phyloP scores from a whole-genome alignment of 345 rosid species.

The Brassica juncea region DNA sequence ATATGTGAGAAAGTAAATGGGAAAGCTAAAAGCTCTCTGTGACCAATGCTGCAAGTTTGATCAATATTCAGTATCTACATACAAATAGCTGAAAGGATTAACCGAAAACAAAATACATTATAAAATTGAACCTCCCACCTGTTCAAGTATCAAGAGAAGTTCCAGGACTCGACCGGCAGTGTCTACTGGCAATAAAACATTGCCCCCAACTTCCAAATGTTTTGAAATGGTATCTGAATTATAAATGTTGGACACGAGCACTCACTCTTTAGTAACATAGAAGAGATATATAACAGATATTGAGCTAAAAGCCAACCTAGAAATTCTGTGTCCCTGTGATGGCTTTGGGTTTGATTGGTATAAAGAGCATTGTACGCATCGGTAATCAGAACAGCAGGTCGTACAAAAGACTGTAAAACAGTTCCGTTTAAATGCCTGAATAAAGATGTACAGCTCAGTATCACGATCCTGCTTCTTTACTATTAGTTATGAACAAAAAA shows the following conservation, averaged over 20 bases:
- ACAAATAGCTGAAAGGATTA: constrained; percentile 23
- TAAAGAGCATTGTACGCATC: constrained; percentile 93
- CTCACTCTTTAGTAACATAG: background rate
- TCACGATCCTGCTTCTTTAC: constrained; percentile 9
- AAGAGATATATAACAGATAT: constrained; percentile 6
- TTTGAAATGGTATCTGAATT: constrained; percentile 53
- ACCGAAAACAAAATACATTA: constrained; percentile 12
- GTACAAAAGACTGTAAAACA: constrained; percentile 80
- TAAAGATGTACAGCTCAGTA: constrained; percentile 28
- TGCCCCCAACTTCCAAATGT: constrained; percentile 83
- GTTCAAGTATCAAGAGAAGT: constrained; percentile 84
- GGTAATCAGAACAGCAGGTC: constrained; percentile 94
- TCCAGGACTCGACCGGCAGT: constrained; percentile 92
- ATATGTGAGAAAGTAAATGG: constrained; percentile 85
- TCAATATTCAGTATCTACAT: constrained; percentile 32
- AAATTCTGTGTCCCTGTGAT: constrained; percentile 84
- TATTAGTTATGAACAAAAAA: background rate
- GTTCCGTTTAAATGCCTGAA: constrained; percentile 98
- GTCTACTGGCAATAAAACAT: constrained; percentile 89
- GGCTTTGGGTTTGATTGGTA: constrained; percentile 73
- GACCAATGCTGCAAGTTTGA: constrained; percentile 69
- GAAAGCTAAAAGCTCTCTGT: constrained; percentile 65
- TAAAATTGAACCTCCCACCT: constrained; percentile 49
- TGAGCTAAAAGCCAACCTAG: constrained; percentile 48
- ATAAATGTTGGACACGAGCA: constrained; percentile 9